phyloP scores from a whole-genome alignment of 2,329 filamentous ascomycete genomes.

The Nigrospora oryzae region DNA sequence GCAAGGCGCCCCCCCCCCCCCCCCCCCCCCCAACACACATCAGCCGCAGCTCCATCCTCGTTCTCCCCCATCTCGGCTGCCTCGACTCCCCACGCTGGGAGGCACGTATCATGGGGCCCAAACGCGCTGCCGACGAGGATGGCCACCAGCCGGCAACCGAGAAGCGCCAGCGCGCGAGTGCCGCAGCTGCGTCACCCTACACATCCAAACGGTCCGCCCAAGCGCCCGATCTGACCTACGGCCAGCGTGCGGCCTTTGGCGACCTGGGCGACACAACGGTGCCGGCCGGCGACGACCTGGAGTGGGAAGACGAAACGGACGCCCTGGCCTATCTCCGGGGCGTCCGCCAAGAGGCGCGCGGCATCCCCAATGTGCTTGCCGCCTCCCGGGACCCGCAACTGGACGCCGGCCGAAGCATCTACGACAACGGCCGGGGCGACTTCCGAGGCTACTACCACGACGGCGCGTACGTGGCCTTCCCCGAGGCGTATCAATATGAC shows the following conservation, averaged over 20 bases:
- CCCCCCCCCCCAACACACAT: too few relatives aligned
- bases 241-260: slow-evolving; percentile 51
- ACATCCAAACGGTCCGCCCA: slow-evolving; percentile 4
- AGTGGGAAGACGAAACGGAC: slow-evolving; percentile 48
- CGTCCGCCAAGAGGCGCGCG: slow-evolving; percentile 62
- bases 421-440: slow-evolving; percentile 41
- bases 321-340: slow-evolving; percentile 50
- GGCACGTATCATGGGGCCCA: slow-evolving; percentile 10
- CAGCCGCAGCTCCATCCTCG: too few relatives aligned
- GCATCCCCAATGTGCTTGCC: slow-evolving; percentile 63
- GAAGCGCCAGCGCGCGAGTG: slow-evolving; percentile 6
- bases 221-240: slow-evolving; percentile 40
- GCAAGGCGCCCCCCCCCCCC: too few relatives aligned
- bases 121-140: slow-evolving; percentile 14
- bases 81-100: too few relatives aligned
- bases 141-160: slow-evolving; percentile 10
- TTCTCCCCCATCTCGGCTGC: too few relatives aligned
- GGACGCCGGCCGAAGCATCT: slow-evolving; percentile 32
- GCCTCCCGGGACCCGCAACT: slow-evolving; percentile 37
- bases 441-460: slow-evolving; percentile 63
- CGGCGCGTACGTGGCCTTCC: slow-evolving; percentile 66
- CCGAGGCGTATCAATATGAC: slow-evolving; percentile 25
- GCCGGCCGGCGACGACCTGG: slow-evolving; percentile 33
- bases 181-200: slow-evolving; percentile 1
- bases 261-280: slow-evolving; percentile 35